Conservation (phyloP, 179 eudicot genomes). For the Amaranthus tricolor region DNA sequence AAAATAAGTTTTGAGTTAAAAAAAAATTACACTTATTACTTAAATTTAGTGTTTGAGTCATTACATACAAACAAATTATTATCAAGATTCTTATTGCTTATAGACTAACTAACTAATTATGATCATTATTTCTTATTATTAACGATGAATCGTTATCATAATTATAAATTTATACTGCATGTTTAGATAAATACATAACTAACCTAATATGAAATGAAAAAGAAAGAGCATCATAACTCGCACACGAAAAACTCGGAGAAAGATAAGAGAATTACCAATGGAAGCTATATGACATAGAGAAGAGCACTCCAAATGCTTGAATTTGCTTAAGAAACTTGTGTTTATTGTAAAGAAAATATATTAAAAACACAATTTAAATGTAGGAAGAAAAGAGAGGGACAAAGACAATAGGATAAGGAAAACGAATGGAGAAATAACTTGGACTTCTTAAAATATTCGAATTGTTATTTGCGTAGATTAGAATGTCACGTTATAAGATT, state of each 20-base stretch:
- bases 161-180: no score
- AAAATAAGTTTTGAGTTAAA: no score
- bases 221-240: background rate
- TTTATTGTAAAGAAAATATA: background rate
- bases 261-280: background rate
- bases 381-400: background rate
- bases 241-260: background rate
- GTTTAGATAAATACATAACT: no score
- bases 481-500: constrained; percentile 31
- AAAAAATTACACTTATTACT: no score
- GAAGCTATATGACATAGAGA: background rate
- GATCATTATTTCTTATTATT: no score
- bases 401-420: constrained; percentile 26
- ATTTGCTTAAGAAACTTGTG: background rate
- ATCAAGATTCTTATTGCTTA: no score
- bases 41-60: no score
- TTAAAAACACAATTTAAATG: background rate
- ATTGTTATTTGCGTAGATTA: constrained; percentile 20
- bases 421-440: constrained; percentile 19
- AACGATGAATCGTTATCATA: no score
- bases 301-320: background rate
- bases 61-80: no score
- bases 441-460: constrained; percentile 12
- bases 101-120: no score
- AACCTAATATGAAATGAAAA: no score